Conservation (phyloP, 1,284 basidiomycete species). For the Neonothopanus nambi region DNA sequence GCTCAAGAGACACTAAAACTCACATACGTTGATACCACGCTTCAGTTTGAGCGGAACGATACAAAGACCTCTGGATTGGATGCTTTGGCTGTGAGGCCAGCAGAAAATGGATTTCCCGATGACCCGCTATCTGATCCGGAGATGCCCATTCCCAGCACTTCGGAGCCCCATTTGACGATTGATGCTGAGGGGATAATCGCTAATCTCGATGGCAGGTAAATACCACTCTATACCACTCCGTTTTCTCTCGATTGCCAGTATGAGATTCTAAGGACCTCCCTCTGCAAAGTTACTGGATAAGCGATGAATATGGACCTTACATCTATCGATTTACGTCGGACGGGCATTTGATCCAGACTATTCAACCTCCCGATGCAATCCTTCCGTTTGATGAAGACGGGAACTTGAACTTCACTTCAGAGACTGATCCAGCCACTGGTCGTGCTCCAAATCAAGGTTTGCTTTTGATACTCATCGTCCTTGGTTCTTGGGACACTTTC, state of each 20-base stretch:
- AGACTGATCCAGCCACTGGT: slow-evolving; percentile 50
- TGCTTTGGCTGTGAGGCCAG: slow-evolving; percentile 45
- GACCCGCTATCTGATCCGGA: slow-evolving; percentile 36
- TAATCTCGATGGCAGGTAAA: slow-evolving; percentile 58
- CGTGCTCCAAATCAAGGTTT: slow-evolving; percentile 48
- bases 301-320: slow-evolving; percentile 73
- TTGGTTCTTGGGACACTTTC: not conserved
- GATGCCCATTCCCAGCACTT: slow-evolving; percentile 48
- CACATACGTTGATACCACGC: slow-evolving; percentile 51
- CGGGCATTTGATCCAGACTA: slow-evolving; percentile 54
- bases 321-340: slow-evolving; percentile 54
- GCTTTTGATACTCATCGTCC: not conserved
- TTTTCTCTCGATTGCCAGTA: slow-evolving; percentile 3
- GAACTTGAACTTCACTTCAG: slow-evolving; percentile 56
- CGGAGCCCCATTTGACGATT: slow-evolving; percentile 49
- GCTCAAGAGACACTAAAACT: slow-evolving; percentile 57
- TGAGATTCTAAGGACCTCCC: too few relatives aligned
- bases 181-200: slow-evolving; percentile 66
- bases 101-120: slow-evolving; percentile 32
- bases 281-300: slow-evolving; percentile 53
- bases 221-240: not conserved
- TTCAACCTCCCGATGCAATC: slow-evolving; percentile 60
- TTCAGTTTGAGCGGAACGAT: slow-evolving; percentile 54
- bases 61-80: slow-evolving; percentile 65
- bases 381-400: slow-evolving; percentile 41